A percentile compares a stretch with the other conserved stretches of the same genome.
Evolutionary conservation across 2,329 filamentous ascomycete species (phyloP).

Genomic region (Xylariaceae sp.): DNA sequence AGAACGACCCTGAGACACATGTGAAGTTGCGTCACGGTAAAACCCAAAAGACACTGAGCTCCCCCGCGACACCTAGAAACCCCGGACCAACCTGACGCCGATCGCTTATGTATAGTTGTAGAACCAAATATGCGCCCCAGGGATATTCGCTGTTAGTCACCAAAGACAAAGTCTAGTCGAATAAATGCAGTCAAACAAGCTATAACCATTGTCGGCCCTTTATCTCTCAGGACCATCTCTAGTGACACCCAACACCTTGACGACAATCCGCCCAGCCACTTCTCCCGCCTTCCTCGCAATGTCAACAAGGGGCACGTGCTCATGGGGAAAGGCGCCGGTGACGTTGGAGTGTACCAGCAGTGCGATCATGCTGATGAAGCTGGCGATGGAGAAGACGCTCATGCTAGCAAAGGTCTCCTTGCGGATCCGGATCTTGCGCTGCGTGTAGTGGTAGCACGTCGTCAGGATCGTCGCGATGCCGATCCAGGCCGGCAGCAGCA

Average conservation of each 20-base stretch:
- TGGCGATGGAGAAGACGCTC: constrained; percentile 76
- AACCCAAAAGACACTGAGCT: constrained; percentile 9
- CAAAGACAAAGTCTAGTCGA: constrained; percentile 3
- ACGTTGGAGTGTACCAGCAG: constrained; percentile 71
- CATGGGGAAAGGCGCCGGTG: constrained; percentile 63
- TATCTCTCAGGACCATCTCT: constrained; percentile 23
- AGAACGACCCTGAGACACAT: constrained; percentile 8
- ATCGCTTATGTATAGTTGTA: constrained; percentile 24
- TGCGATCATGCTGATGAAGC: constrained; percentile 76
- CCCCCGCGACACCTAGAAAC: constrained; percentile 2
- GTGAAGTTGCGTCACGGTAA: constrained; percentile 3
- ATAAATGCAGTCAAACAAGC: not conserved
- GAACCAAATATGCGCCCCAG: constrained; percentile 6
- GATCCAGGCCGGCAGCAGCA: constrained; percentile 79
- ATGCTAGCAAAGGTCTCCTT: constrained; percentile 81
- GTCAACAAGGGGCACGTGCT: constrained; percentile 43
- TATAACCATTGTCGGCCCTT: not conserved
- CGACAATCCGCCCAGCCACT: constrained; percentile 30
- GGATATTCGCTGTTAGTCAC: constrained; percentile 7
- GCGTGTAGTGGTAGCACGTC: constrained; percentile 75
- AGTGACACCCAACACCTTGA: constrained; percentile 39
- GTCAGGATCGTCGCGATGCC: constrained; percentile 77
- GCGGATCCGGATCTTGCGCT: constrained; percentile 79
- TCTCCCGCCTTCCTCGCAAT: constrained; percentile 30
- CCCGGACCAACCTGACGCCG: constrained; percentile 23